Base-by-base conservation (phyloP, 2,329 filamentous ascomycete species). In the Colletotrichum sp. region DNA sequence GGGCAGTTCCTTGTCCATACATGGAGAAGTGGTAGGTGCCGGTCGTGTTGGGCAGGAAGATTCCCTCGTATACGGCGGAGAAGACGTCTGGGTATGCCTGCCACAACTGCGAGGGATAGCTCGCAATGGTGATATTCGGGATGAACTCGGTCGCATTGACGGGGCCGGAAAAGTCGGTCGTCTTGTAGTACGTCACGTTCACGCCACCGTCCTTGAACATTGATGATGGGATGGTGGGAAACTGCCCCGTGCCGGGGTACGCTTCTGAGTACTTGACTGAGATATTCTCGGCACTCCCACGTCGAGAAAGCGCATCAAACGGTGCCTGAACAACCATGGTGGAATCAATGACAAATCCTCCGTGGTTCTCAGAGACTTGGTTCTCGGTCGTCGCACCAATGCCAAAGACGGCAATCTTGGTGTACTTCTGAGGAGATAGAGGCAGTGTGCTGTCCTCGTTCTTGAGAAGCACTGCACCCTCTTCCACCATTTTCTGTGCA, bases 301-400 rank as follows among this genome's bases (percentile, higher is more conserved):
- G 62, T 3, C 62, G 34, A 26, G n/a, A 24, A 1, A 64, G 30
- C 3, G 62, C 30, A 39, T 64, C 62, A 13, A 64, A 24, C 0
- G 62, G 62, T 8, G 62, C 62, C 1, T 64, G 62, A 2, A 64
- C 62, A 1, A 28, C 15, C 62, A 39, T 64, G 12, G 62, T 64
- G 10, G 62, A 64, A 4, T 57, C 59, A 55, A 71, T 71, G 44
- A 65, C 69, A 22, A 66, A 71, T 8, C 69, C 69, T 30, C 76
- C 74, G 67, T 80, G 24, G 52, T 79, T 52, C 36, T 78, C 62
- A 81, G 80, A 80, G 8, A 79, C 78, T 3, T 80, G 69, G 12
- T 79, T 82, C 63, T 87, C 88, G 12, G 89, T 84, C 72, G 91
- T 90, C 12, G 89, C 89, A 4, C 89, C 90, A 70, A 91, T 90